phyloP scores from a whole-genome alignment of 2,329 filamentous ascomycete species.

The Colletotrichum sublineola region DNA sequence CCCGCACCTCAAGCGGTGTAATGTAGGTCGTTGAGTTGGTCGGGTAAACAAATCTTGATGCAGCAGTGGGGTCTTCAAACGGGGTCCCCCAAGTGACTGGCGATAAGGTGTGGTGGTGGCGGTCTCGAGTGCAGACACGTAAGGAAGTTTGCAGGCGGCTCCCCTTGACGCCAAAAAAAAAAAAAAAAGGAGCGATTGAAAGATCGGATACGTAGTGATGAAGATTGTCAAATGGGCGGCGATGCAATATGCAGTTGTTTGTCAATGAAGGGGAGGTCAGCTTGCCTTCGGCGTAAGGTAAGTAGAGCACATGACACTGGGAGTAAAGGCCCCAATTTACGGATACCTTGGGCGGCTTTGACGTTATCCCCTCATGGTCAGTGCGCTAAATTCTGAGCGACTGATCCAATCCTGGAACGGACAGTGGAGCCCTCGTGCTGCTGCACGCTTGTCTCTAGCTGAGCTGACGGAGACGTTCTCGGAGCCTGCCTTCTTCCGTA shows the following conservation, averaged over 20 bases:
- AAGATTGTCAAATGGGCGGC: slow-evolving; percentile 2
- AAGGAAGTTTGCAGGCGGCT: background rate
- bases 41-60: slow-evolving; percentile 41
- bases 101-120: slow-evolving; percentile 29
- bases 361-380: slow-evolving; percentile 39
- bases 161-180: slow-evolving; percentile 12
- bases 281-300: slow-evolving; percentile 14
- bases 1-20: slow-evolving; percentile 39
- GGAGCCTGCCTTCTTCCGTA: slow-evolving; percentile 17
- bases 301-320: slow-evolving; percentile 40
- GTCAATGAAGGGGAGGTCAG: slow-evolving; percentile 9
- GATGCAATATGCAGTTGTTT: slow-evolving; percentile 25
- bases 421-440: slow-evolving; percentile 6
- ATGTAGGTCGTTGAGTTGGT: slow-evolving; percentile 27
- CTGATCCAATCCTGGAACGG: slow-evolving; percentile 25
- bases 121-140: slow-evolving; percentile 3
- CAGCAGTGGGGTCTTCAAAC: slow-evolving; percentile 35
- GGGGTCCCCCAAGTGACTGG: slow-evolving; percentile 31
- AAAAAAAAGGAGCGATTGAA: background rate
- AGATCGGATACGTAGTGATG: slow-evolving; percentile 15
- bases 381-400: slow-evolving; percentile 25
- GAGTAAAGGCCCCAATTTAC: slow-evolving; percentile 21
- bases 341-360: slow-evolving; percentile 32
- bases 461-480: background rate
- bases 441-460: slow-evolving; percentile 3